Evolutionary conservation across 2,329 filamentous ascomycete species (phyloP).

Genomic region (Tricladium varicosporioides): DNA sequence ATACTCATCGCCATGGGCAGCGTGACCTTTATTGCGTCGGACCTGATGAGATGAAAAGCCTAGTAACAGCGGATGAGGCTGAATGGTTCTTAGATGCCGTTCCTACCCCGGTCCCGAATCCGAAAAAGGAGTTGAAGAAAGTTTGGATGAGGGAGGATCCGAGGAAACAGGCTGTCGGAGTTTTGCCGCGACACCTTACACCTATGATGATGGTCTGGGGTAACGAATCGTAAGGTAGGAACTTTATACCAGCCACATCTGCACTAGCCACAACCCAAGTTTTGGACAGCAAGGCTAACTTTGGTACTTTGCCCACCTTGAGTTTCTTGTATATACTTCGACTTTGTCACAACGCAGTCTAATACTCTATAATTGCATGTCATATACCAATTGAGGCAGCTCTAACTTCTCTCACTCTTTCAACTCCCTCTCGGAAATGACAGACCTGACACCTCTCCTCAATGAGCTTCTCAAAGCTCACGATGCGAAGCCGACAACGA

Average conservation of each 20-base stretch:
- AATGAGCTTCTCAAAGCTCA: conserved; percentile 64
- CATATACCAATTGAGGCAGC: too few species aligned
- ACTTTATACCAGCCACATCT: neutral
- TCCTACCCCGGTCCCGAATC: neutral
- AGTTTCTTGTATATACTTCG: too few species aligned
- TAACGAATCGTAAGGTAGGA: too few species aligned
- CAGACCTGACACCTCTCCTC: conserved; percentile 66
- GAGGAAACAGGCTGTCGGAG: neutral
- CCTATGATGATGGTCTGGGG: too few species aligned
- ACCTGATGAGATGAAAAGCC: too few species aligned
- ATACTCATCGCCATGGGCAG: neutral
- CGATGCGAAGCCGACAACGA: conserved; percentile 47
- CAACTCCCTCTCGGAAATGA: conserved; percentile 34
- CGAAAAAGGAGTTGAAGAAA: too few species aligned
- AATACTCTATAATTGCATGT: too few species aligned
- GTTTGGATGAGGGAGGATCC: neutral
- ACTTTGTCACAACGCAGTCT: too few species aligned
- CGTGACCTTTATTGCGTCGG: neutral
- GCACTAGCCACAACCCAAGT: neutral
- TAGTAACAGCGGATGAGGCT: neutral
- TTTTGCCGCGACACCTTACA: neutral
- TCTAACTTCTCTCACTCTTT: neutral
- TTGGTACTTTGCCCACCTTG: neutral
- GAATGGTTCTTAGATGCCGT: neutral
- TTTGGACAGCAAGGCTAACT: conserved; percentile 1